Percentiles rank a stretch among this genome's conserved stretches.
Conservation (phyloP, 116 monocot species). For the Cymodocea nodosa region DNA sequence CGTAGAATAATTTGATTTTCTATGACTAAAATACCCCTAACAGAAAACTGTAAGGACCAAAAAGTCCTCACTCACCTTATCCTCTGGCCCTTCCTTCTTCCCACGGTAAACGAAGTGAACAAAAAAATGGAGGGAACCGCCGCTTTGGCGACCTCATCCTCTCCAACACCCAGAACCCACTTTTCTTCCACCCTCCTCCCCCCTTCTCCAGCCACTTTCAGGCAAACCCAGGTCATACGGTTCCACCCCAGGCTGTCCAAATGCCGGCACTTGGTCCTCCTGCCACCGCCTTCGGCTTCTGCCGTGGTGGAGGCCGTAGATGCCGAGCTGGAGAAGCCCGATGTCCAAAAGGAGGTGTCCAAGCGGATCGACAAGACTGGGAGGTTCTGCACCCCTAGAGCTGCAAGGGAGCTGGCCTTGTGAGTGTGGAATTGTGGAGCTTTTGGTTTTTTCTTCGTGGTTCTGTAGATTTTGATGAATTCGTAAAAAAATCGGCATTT, state of each 20-base stretch:
- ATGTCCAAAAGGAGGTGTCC: constrained; percentile 6
- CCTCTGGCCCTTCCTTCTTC: background rate
- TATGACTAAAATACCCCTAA: no score
- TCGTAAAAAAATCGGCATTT: constrained; percentile 10
- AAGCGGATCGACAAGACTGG: constrained; percentile 57
- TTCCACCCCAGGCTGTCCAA: constrained; percentile 14
- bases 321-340: constrained; percentile 10
- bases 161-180: constrained; percentile 20
- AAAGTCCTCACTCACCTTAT: background rate
- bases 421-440: constrained; percentile 23
- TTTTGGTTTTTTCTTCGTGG: background rate
- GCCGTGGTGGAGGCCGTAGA: constrained; percentile 41
- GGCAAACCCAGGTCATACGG: constrained; percentile 9
- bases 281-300: constrained; percentile 13
- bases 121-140: constrained; percentile 5
- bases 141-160: constrained; percentile 23
- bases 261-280: constrained; percentile 3
- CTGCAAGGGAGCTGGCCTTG: constrained; percentile 91
- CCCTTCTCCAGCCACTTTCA: constrained; percentile 9
- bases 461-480: background rate
- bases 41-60: no score
- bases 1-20: no score
- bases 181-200: constrained; percentile 21
- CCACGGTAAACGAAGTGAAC: background rate
- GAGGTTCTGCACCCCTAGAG: constrained; percentile 78